Evolutionary conservation across 345 rosid species (phyloP).

Genomic region (Firmiana major): DNA sequence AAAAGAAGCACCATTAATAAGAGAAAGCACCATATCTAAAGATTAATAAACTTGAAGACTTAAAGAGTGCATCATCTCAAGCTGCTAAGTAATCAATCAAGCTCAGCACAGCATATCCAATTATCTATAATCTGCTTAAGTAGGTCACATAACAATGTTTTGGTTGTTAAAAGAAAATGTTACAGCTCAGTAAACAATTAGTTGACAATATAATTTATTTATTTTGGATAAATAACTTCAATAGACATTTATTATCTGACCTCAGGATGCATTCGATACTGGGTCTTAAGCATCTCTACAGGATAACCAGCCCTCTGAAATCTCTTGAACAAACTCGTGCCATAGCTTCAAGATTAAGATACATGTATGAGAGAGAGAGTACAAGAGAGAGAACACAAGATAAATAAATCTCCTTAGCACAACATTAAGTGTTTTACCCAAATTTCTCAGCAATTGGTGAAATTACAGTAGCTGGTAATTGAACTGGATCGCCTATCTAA

Average conservation of each 20-base stretch:
- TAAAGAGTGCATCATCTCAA: background rate
- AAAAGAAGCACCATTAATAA: background rate
- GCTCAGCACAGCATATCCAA: background rate
- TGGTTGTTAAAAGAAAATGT: background rate
- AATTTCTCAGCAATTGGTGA: constrained; percentile 66
- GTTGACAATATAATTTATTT: background rate
- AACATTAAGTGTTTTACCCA: constrained; percentile 47
- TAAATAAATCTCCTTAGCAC: background rate
- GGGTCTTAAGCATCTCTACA: constrained; percentile 86
- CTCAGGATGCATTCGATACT: constrained; percentile 98
- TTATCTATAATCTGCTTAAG: background rate
- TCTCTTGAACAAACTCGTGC: constrained; percentile 92
- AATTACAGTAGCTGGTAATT: constrained; percentile 96
- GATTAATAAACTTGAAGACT: background rate
- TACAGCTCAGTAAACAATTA: background rate
- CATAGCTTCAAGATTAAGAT: constrained; percentile 52
- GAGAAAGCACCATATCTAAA: background rate
- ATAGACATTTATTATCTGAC: constrained; percentile 31
- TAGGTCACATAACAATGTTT: background rate
- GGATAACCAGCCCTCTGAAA: constrained; percentile 96
- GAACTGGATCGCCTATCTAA: constrained; percentile 96
- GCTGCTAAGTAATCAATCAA: background rate
- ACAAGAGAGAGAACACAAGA: background rate
- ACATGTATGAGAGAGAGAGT: constrained; percentile 8
- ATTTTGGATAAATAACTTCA: background rate